phyloP scores from a whole-genome alignment of 805 yeast species.

The Pichia manshurica region DNA sequence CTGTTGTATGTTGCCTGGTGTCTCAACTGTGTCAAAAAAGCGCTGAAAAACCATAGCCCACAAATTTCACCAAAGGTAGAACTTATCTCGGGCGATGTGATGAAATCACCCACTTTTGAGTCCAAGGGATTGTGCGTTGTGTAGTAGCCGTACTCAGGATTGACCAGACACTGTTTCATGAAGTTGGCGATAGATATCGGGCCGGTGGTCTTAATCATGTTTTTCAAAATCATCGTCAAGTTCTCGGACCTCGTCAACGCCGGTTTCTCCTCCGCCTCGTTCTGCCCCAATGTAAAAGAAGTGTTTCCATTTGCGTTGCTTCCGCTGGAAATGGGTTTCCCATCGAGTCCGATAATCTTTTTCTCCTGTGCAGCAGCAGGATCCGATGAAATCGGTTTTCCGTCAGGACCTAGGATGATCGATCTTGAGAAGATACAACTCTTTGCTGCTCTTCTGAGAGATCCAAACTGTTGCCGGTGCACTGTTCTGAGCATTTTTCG shows the following conservation, averaged over 20 bases:
- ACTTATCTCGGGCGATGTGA: slow-evolving; percentile 82
- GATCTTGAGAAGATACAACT: slow-evolving; percentile 2
- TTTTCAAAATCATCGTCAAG: slow-evolving; percentile 33
- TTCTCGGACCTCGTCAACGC: slow-evolving; percentile 9
- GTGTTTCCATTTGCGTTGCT: slow-evolving; percentile 6
- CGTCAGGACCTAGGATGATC: slow-evolving; percentile 10
- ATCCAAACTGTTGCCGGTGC: background rate
- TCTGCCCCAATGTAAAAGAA: background rate
- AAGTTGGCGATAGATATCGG: slow-evolving; percentile 68
- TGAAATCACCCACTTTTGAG: slow-evolving; percentile 55
- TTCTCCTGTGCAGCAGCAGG: background rate
- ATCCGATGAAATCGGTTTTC: slow-evolving; percentile 6
- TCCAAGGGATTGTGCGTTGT: slow-evolving; percentile 67
- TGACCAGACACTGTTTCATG: slow-evolving; percentile 77
- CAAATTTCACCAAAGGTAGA: slow-evolving; percentile 83
- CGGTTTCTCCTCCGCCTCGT: slow-evolving; percentile 4
- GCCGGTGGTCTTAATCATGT: slow-evolving; percentile 61
- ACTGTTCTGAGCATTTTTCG: background rate
- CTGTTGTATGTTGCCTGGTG: slow-evolving; percentile 32
- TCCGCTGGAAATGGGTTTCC: slow-evolving; percentile 3
- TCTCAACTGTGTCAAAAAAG: slow-evolving; percentile 52
- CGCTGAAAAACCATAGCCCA: slow-evolving; percentile 62
- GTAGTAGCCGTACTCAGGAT: slow-evolving; percentile 74
- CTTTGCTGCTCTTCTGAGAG: background rate
- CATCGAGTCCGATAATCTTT: slow-evolving; percentile 3